A percentile compares a stretch with the other conserved stretches of the same genome.
phyloP scores from a whole-genome alignment of 805 yeast genomes.

The Pichia kluyveri region DNA sequence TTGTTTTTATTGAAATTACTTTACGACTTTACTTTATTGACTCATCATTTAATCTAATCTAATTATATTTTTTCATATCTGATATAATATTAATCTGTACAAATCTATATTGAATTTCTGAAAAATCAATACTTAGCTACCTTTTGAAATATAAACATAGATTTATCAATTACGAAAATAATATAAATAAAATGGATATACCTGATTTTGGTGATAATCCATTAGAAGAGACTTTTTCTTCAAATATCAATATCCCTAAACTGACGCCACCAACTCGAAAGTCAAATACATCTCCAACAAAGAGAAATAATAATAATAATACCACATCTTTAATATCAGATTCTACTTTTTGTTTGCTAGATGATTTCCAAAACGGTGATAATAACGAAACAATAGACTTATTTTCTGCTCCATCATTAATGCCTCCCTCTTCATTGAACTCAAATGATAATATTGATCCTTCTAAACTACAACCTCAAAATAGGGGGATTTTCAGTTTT shows the following conservation, averaged over 20 bases:
- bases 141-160: no score
- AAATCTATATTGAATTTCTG: no score
- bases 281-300: background rate
- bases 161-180: no score
- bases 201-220: no score
- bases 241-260: background rate
- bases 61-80: no score
- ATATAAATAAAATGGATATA: no score
- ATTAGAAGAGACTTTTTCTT: no score
- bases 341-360: slow-evolving; percentile 14
- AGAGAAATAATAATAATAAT: background rate
- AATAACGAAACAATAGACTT: background rate
- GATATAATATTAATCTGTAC: no score
- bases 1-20: no score
- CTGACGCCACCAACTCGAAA: slow-evolving; percentile 4
- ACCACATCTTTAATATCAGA: background rate
- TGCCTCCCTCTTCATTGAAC: slow-evolving; percentile 1
- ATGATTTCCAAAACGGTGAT: slow-evolving; percentile 23
- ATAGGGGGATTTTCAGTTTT: background rate
- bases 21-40: no score
- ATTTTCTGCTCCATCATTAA: background rate
- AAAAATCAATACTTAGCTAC: no score
- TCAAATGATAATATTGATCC: background rate
- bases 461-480: background rate
- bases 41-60: no score